Evolutionary conservation across 768 basidiomycete genomes (phyloP).

Genomic region (Hericium erinaceus): DNA sequence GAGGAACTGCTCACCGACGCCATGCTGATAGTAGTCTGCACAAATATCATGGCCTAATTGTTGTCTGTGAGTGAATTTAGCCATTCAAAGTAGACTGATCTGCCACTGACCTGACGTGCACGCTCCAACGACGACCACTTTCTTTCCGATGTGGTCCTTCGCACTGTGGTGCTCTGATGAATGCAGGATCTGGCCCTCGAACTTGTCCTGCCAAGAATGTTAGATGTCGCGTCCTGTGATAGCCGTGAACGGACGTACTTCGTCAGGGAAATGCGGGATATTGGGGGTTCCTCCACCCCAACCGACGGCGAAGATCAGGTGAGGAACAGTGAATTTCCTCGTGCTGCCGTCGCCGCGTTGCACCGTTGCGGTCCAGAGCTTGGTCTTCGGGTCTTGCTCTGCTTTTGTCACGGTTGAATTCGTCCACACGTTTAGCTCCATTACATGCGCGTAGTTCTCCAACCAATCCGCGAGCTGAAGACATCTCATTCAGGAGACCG

Average conservation of each 20-base stretch:
- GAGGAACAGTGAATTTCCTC: constrained; percentile 11
- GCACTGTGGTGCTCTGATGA: constrained; percentile 23
- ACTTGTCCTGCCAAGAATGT: constrained; percentile 18
- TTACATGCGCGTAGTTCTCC: constrained; percentile 47
- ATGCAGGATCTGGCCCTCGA: constrained; percentile 23
- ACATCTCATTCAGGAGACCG: neutral
- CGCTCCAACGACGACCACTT: constrained; percentile 30
- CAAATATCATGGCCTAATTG: constrained; percentile 24
- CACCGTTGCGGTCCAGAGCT: constrained; percentile 11
- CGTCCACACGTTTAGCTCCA: constrained; percentile 62
- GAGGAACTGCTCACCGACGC: constrained; percentile 12
- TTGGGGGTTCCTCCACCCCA: constrained; percentile 25
- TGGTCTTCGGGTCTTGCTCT: constrained; percentile 9
- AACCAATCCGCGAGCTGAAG: constrained; percentile 55
- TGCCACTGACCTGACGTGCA: constrained; percentile 17
- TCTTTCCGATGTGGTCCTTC: constrained; percentile 26
- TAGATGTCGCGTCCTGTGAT: no score
- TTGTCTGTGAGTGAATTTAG: neutral
- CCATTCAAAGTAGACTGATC: neutral
- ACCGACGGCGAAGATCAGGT: constrained; percentile 26
- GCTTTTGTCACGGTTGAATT: constrained; percentile 18
- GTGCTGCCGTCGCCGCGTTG: constrained; percentile 5
- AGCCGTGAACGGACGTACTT: neutral
- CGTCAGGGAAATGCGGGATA: constrained; percentile 18
- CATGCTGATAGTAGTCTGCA: constrained; percentile 19